These are phyloP conservation scores for Starmerella apicola DNA, from an alignment of 805 yeast genomes.

Conservation along the genomic window DNA sequence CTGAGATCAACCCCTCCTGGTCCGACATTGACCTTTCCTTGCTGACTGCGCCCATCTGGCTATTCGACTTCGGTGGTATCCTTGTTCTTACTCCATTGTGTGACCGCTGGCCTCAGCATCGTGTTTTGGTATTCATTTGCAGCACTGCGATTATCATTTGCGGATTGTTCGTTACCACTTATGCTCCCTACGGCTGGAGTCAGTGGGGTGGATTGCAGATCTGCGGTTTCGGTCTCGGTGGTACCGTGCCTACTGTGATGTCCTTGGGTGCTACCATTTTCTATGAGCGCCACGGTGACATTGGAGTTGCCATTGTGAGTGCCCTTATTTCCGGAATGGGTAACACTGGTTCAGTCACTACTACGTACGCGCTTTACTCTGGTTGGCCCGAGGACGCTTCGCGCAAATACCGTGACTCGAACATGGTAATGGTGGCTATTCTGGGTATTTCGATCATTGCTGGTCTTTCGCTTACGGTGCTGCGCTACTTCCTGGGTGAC, in stretches of 20 bases:
- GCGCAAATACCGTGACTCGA: constrained; percentile 52
- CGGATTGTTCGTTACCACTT: constrained; percentile 68
- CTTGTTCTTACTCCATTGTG: constrained; percentile 66
- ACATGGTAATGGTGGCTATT: constrained; percentile 74
- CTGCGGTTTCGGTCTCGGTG: constrained; percentile 80
- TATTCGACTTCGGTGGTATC: constrained; percentile 69
- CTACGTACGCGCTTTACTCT: constrained; percentile 71
- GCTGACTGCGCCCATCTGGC: constrained; percentile 81
- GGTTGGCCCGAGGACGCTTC: constrained; percentile 77
- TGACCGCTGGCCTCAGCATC: constrained; percentile 46
- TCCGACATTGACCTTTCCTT: constrained; percentile 59
- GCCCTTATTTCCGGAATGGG: constrained; percentile 82
- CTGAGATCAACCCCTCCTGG: constrained; percentile 48
- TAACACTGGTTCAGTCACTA: constrained; percentile 71
- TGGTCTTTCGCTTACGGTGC: constrained; percentile 28
- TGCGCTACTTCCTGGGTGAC: constrained; percentile 30
- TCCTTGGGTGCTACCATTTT: constrained; percentile 71
- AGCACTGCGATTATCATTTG: constrained; percentile 56
- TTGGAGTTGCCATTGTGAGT: constrained; percentile 71
- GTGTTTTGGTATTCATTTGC: constrained; percentile 51
- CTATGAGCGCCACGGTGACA: constrained; percentile 59
- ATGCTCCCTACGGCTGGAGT: constrained; percentile 60
- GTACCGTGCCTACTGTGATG: constrained; percentile 83
- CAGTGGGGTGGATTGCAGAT: constrained; percentile 69
- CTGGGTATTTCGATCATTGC: constrained; percentile 62